Conservation (phyloP, 306 rosid genomes). For the Sicyos edulis region DNA sequence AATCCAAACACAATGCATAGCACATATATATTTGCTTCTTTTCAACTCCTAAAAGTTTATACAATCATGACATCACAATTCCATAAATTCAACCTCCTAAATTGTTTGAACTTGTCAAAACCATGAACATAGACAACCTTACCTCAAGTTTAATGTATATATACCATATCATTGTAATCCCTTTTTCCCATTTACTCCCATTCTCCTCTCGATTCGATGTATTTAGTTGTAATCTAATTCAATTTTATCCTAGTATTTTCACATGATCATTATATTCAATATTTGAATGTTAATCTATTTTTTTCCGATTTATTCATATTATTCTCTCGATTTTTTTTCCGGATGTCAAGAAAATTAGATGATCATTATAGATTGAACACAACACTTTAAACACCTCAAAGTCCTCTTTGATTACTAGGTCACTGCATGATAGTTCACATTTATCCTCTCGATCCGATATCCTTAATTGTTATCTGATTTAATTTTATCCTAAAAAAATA, state of each 20-base stretch:
- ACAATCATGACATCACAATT: background rate
- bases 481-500: background rate
- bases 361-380: too few relatives aligned
- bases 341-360: too few relatives aligned
- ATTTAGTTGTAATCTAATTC: background rate
- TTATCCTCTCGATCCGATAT: too few relatives aligned
- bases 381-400: too few relatives aligned
- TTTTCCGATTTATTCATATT: too few relatives aligned
- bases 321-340: too few relatives aligned
- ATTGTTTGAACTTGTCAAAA: background rate
- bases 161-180: background rate
- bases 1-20: background rate
- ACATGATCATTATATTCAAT: too few relatives aligned
- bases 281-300: too few relatives aligned
- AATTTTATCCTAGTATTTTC: background rate
- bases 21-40: background rate
- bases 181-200: background rate
- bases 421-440: too few relatives aligned
- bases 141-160: background rate
- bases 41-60: background rate
- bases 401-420: too few relatives aligned
- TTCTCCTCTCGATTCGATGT: background rate
- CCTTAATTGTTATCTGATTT: too few relatives aligned
- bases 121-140: slow-evolving; percentile 12
- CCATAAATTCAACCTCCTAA: background rate